Conservation (phyloP, 768 basidiomycete species). For the Boletus rubescentipes region DNA sequence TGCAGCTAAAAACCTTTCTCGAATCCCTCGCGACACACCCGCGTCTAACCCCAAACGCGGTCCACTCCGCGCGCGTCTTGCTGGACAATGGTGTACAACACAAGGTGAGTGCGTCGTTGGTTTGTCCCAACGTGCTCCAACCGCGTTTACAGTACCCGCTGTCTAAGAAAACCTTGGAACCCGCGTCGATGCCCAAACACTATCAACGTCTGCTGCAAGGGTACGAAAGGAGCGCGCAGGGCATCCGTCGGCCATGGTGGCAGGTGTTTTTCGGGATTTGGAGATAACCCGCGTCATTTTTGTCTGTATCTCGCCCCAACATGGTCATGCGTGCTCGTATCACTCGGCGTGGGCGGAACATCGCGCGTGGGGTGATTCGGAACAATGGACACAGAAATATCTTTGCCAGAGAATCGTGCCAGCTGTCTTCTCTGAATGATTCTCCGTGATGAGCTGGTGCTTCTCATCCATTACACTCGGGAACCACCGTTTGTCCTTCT, state of each 20-base stretch:
- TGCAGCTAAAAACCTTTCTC: slow-evolving; percentile 69
- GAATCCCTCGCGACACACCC: slow-evolving; percentile 67
- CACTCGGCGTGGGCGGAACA: neutral
- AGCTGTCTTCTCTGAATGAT: neutral
- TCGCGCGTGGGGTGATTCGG: neutral
- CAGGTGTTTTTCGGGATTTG: slow-evolving; percentile 79
- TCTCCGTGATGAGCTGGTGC: too few relatives aligned
- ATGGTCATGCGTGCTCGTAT: neutral
- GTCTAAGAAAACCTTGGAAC: slow-evolving; percentile 60
- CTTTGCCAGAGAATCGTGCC: neutral
- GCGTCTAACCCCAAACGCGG: slow-evolving; percentile 58
- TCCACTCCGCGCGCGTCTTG: slow-evolving; percentile 57
- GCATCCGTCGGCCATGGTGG: slow-evolving; percentile 83
- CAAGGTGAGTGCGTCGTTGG: slow-evolving; percentile 42
- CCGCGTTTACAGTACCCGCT: slow-evolving; percentile 55
- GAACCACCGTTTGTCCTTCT: neutral
- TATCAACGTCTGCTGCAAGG: slow-evolving; percentile 74
- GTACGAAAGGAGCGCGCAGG: slow-evolving; percentile 70
- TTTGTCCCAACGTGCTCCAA: slow-evolving; percentile 1
- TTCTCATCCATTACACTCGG: neutral
- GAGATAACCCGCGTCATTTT: slow-evolving; percentile 26
- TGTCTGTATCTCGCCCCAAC: neutral
- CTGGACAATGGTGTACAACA: slow-evolving; percentile 54
- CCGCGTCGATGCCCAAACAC: slow-evolving; percentile 69
- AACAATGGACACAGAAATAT: slow-evolving; percentile 3